Conservation (phyloP, 78 protist genomes). For the Dictyostelium discoideum region DNA sequence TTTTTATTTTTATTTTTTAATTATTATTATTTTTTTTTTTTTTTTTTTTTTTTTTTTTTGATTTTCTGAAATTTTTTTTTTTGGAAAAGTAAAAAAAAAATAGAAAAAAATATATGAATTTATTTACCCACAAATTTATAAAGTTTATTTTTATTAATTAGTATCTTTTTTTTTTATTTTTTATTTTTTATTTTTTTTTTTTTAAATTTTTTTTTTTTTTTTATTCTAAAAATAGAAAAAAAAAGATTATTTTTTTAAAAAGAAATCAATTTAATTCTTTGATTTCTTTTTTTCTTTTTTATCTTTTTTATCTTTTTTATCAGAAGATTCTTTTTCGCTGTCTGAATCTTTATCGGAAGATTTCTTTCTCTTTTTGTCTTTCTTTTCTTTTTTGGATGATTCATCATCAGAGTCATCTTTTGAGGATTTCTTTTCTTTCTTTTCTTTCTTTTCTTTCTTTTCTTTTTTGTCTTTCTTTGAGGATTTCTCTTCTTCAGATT, state of each 20-base stretch:
- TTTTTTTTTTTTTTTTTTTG: not conserved
- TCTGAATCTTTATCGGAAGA: not conserved
- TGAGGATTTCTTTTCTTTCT: constrained; percentile 13
- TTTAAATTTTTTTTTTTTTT: no score
- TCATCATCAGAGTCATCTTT: constrained; percentile 35
- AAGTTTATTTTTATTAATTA: no score
- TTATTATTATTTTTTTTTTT: not conserved
- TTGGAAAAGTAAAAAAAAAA: no score
- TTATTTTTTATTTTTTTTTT: no score
- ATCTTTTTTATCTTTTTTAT: constrained; percentile 39
- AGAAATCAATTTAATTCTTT: not conserved
- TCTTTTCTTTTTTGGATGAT: constrained; percentile 54
- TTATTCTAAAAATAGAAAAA: no score
- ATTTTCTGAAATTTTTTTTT: no score
- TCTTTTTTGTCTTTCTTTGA: constrained; percentile 30
- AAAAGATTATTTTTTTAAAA: no score
- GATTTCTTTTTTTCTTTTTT: not conserved
- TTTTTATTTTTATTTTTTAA: not conserved
- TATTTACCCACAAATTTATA: no score
- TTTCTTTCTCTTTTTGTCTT: constrained; percentile 15
- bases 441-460: constrained; percentile 45
- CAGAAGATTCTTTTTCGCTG: constrained; percentile 40
- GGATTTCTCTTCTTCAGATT: constrained; percentile 8
- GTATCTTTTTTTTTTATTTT: no score
- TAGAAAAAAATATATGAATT: no score